phyloP scores from a whole-genome alignment of 371 early-diverging fungal species.

The Cokeromyces recurvatus region DNA sequence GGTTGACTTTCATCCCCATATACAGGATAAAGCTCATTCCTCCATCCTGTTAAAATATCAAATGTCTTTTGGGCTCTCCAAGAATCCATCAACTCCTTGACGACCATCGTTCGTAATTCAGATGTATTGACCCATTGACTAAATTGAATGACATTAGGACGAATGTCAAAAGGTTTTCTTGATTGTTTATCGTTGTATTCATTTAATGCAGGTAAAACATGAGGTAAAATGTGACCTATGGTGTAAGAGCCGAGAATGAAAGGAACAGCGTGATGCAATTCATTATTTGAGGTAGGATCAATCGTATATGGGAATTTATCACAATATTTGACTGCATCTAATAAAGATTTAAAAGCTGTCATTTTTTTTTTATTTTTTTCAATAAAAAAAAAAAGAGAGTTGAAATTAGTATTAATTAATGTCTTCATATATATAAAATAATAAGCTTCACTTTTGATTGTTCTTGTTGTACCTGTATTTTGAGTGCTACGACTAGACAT shows the following conservation, averaged over 20 bases:
- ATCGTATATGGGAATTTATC: conserved; percentile 40
- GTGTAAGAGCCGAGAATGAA: conserved; percentile 22
- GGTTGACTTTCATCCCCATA: conserved; percentile 43
- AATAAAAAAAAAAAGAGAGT: no score
- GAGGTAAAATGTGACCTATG: conserved; percentile 39
- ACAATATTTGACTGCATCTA: conserved; percentile 34
- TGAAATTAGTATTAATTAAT: not conserved
- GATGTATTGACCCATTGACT: conserved; percentile 21
- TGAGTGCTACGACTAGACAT: no score
- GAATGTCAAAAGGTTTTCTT: conserved; percentile 29
- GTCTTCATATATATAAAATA: not conserved
- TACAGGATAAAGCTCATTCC: conserved; percentile 77
- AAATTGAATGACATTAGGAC: conserved; percentile 19
- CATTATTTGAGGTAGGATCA: not conserved
- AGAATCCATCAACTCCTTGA: conserved; percentile 33
- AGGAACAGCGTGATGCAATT: conserved; percentile 15
- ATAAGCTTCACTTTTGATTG: no score
- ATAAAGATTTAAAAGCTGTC: conserved; percentile 6
- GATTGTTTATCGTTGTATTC: conserved; percentile 22
- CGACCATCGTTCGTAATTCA: conserved; percentile 29
- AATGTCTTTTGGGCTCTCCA: conserved; percentile 37
- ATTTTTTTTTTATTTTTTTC: not conserved
- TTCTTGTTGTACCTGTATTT: no score
- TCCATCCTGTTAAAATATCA: conserved; percentile 33
- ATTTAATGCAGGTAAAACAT: conserved; percentile 16